Conservation (phyloP, 306 rosid genomes). For the Quercus berberidifolia region DNA sequence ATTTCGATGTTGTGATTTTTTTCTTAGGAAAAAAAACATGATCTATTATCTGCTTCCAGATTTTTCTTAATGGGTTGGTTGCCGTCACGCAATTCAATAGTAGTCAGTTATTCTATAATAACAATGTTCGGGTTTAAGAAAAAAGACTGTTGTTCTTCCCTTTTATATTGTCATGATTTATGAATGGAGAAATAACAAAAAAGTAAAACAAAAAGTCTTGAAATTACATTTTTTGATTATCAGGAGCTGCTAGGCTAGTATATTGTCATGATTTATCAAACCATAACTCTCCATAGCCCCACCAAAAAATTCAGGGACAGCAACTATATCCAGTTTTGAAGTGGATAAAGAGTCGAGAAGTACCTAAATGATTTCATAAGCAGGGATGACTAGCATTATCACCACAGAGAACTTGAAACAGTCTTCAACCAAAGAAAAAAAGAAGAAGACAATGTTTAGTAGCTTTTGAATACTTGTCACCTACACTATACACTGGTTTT, state of each 20-base stretch:
- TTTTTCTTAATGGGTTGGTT: background rate
- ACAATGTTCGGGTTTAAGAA: too few relatives aligned
- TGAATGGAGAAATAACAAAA: background rate
- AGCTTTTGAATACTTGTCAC: background rate
- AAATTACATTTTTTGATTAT: background rate
- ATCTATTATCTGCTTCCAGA: background rate
- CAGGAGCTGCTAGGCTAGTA: background rate
- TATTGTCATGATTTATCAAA: conserved; percentile 50
- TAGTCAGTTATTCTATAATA: too few relatives aligned
- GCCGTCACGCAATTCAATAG: background rate
- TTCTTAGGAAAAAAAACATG: background rate
- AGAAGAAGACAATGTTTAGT: background rate
- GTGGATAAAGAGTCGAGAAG: conserved; percentile 38
- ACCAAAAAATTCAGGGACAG: conserved; percentile 48
- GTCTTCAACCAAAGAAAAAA: background rate
- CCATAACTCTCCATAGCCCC: conserved; percentile 79
- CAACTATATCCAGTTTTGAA: conserved; percentile 62
- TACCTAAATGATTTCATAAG: conserved; percentile 33
- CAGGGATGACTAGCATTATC: background rate
- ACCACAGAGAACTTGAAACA: background rate
- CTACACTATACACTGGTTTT: background rate
- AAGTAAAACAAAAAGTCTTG: background rate
- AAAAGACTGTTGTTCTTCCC: too few relatives aligned
- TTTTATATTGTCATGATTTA: background rate
- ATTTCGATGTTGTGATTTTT: background rate